Evolutionary conservation across 139 green algal genomes (phyloP).

Genomic region (Coccomyxa sp.): DNA sequence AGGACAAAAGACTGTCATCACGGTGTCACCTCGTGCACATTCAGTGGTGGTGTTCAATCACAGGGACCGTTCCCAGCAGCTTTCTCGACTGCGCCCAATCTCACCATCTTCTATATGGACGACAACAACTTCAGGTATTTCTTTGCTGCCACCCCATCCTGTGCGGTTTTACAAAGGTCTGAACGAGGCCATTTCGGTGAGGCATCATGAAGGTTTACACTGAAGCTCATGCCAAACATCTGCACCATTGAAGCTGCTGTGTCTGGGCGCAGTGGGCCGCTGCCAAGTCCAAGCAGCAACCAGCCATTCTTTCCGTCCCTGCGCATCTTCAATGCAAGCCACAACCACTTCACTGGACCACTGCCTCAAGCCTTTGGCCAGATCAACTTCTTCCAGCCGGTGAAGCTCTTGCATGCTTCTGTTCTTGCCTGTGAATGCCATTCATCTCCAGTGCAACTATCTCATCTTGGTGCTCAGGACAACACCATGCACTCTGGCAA

Average conservation of each 20-base stretch:
- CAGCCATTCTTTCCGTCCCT: constrained; percentile 6
- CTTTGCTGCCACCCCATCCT: background rate
- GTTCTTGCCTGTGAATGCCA: background rate
- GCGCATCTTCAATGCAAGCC: constrained; percentile 5
- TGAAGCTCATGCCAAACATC: background rate
- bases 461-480: background rate
- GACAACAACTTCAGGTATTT: background rate
- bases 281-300: background rate
- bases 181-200: background rate
- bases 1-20: background rate
- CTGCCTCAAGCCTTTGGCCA: background rate
- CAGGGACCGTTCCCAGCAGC: too few relatives aligned
- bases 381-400: constrained; percentile 7
- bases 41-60: background rate
- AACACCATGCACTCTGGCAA: background rate
- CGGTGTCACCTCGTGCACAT: background rate
- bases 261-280: background rate
- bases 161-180: background rate
- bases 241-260: background rate
- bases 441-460: background rate
- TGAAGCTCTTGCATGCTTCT: background rate
- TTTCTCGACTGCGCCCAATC: too few relatives aligned
- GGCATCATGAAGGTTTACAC: background rate
- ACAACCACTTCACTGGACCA: constrained; percentile 4
- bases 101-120: too few relatives aligned